Base-by-base conservation (phyloP, 139 green algal species). In the Asterochloris erici region DNA sequence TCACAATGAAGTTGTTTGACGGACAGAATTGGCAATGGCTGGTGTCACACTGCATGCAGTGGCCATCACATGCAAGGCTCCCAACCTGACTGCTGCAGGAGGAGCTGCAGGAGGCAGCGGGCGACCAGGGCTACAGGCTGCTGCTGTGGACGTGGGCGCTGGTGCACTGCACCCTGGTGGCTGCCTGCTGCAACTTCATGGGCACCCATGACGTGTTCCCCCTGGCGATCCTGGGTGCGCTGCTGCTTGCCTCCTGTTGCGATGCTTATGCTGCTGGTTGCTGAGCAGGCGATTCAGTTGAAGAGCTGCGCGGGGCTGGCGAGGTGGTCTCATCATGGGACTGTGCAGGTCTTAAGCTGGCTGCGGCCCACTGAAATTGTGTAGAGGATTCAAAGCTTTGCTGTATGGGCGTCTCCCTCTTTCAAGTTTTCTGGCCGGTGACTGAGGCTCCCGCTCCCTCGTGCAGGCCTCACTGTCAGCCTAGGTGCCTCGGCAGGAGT, bases 401-500 rank as follows among this genome's bases (percentile, higher is more conserved):
- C 38, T 6, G 38, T 54, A 6, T 6, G 38, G 2, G 38, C 38
- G 38, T 54, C 38, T 54, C 38, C 38, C 38, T 54, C 38, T 54
- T 6, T 54, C 38, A 54, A 54, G 38, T 54, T 54, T 2, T 54
- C 38, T 54, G 38, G 38, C 38, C 4, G 38, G 2, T 6, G 2
- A 6, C 38, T 54, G 6, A 54, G 38, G 38, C 38, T 6, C 6
- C 38, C 38, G 4, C 38, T 54, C 38, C 38, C 2, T 6, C 77
- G 27, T 81, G 84, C 73, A 87, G 84, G 79, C 38, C 66, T 87
- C n/a, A 78, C 73, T 14, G 14, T 79, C 15, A 87, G 74, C 74
- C 47, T 84, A 27, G 79, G 79, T 4, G 47, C 63, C 24, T 74
- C 68, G n/a, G 86, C 84, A n/a, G 86, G 82, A 66, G 24, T 91